Percentiles rank a stretch among this genome's conserved stretches.
Conservation (phyloP, 495 filamentous ascomycete species). For the Trichoderma reesei region DNA sequence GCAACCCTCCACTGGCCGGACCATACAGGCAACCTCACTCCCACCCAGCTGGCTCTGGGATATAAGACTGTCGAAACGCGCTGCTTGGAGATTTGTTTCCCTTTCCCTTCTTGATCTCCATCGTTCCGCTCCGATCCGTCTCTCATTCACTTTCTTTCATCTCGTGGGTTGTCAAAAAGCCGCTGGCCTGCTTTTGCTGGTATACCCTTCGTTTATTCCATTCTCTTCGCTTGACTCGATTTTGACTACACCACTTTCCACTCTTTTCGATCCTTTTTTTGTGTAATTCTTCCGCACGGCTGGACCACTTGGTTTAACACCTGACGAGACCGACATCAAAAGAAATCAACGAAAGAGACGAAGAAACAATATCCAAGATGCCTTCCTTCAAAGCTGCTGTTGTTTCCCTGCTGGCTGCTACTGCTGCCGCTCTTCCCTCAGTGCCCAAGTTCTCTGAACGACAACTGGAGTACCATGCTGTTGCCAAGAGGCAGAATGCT, state of each 20-base stretch:
- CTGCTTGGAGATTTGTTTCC: not conserved
- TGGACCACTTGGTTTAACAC: constrained; percentile 28
- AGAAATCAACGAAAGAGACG: constrained; percentile 19
- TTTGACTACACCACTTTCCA: constrained; percentile 18
- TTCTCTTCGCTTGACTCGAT: constrained; percentile 9
- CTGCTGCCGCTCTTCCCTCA: constrained; percentile 36
- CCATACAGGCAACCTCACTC: not conserved
- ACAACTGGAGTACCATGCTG: constrained; percentile 34
- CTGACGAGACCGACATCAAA: constrained; percentile 13
- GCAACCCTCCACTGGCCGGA: not conserved
- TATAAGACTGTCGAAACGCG: not conserved
- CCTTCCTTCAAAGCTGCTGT: constrained; percentile 37
- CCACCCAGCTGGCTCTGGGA: not conserved
- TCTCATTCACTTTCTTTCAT: constrained; percentile 10
- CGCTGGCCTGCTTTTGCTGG: constrained; percentile 46
- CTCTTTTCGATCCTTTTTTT: constrained; percentile 31
- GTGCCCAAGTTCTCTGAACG: constrained; percentile 32
- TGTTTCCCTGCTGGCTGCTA: constrained; percentile 25
- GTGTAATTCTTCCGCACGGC: constrained; percentile 27
- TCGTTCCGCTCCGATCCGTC: constrained; percentile 9
- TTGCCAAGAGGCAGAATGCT: constrained; percentile 42
- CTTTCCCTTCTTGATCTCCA: not conserved
- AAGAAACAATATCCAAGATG: constrained; percentile 30
- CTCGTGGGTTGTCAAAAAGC: constrained; percentile 27
- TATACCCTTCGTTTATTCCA: constrained; percentile 26